Evolutionary conservation across 2,329 filamentous ascomycete species (phyloP).

Genomic region (Botrytis aclada): DNA sequence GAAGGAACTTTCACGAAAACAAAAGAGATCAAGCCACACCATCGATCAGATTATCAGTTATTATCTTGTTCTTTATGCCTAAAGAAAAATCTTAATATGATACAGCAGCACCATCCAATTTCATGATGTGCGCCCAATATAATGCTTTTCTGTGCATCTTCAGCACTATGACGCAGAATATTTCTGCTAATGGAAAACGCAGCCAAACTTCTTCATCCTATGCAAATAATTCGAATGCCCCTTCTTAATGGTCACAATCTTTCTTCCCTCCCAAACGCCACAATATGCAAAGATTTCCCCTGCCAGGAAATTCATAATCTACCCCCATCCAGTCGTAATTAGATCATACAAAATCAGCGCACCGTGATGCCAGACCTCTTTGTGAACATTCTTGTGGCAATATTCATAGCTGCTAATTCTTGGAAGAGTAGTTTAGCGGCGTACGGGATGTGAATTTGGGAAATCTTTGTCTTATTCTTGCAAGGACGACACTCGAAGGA

Average conservation of each 20-base stretch:
- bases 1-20: background rate
- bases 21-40: background rate
- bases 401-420: constrained; percentile 97
- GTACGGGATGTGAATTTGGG: constrained; percentile 96
- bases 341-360: constrained; percentile 45
- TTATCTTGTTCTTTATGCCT: constrained; percentile 14
- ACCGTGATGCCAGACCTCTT: constrained; percentile 74
- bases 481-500: constrained; percentile 96
- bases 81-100: constrained; percentile 16
- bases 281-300: constrained; percentile 32
- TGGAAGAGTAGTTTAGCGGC: constrained; percentile 98
- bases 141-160: constrained; percentile 8
- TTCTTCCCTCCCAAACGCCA: constrained; percentile 35
- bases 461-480: constrained; percentile 99
- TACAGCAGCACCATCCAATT: constrained; percentile 15
- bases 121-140: constrained; percentile 13
- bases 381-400: constrained; percentile 95
- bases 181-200: background rate
- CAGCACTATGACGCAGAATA: background rate
- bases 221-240: constrained; percentile 23
- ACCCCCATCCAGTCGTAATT: constrained; percentile 18
- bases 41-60: background rate
- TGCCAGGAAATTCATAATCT: constrained; percentile 14
- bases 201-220: constrained; percentile 17
- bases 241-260: constrained; percentile 25